Conservation (phyloP, 1,284 basidiomycete genomes). For the Cystobasidium pallidum region DNA sequence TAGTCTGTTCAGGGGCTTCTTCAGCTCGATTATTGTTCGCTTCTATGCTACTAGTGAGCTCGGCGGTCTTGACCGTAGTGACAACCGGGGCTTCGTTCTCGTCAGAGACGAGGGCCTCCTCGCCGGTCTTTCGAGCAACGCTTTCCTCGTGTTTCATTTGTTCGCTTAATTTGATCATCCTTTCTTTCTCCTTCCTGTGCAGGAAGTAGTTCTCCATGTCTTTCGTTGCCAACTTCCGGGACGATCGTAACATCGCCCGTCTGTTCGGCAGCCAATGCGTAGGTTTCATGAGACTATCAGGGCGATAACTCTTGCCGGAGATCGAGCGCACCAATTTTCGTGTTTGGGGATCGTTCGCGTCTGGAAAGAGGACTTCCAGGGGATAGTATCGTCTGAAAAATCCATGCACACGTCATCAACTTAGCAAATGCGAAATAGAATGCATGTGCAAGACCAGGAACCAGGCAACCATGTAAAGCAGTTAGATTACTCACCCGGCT, state of each 20-base stretch:
- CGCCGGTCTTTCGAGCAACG: no score
- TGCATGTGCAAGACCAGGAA: background rate
- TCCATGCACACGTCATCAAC: background rate
- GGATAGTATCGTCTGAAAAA: constrained; percentile 14
- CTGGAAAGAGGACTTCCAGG: background rate
- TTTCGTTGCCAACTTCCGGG: background rate
- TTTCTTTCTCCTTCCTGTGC: background rate
- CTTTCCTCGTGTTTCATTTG: background rate
- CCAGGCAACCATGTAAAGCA: background rate
- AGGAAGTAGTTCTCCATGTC: constrained; percentile 22
- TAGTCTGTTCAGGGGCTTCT: background rate
- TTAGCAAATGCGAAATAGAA: background rate
- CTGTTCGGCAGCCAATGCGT: background rate
- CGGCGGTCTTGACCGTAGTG: background rate
- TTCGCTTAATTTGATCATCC: background rate
- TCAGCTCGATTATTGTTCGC: background rate
- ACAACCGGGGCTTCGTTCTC: background rate
- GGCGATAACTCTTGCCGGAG: constrained; percentile 11
- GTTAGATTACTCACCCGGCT: constrained; percentile 17
- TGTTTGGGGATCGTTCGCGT: background rate
- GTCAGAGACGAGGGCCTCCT: no score
- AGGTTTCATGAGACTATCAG: constrained; percentile 13
- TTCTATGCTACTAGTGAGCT: background rate
- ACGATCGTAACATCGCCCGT: constrained; percentile 2
- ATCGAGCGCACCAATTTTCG: constrained; percentile 5